Evolutionary conservation across 768 basidiomycete species (phyloP).

Genomic region (Leccinum boreale): DNA sequence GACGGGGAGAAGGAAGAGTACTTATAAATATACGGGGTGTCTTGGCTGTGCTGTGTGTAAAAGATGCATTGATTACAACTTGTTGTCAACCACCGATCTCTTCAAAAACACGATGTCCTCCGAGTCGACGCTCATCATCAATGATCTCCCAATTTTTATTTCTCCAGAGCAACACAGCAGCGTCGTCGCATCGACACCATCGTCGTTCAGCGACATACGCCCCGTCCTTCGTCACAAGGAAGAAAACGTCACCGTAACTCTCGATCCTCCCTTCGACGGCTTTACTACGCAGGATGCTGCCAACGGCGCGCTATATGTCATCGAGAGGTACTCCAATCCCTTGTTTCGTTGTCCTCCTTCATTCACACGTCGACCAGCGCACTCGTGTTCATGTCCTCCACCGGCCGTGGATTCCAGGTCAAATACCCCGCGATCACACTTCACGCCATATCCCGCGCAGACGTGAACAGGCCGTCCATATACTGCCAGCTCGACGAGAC

Average conservation of each 20-base stretch:
- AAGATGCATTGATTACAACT: background rate
- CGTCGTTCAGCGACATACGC: constrained; percentile 81
- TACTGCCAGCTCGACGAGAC: constrained; percentile 93
- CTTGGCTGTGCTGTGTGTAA: constrained; percentile 11
- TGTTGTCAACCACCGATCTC: background rate
- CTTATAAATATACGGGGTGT: constrained; percentile 11
- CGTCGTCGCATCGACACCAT: constrained; percentile 75
- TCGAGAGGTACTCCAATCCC: constrained; percentile 65
- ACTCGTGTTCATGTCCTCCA: constrained; percentile 71
- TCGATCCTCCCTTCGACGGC: constrained; percentile 67
- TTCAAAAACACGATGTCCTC: constrained; percentile 1
- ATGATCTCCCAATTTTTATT: constrained; percentile 42
- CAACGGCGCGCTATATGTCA: constrained; percentile 74
- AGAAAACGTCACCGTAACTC: constrained; percentile 59
- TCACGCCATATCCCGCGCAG: constrained; percentile 83
- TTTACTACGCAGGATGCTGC: constrained; percentile 51
- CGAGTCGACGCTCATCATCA: constrained; percentile 33
- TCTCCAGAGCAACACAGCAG: constrained; percentile 65
- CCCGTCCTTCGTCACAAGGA: constrained; percentile 76
- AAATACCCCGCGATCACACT: constrained; percentile 88
- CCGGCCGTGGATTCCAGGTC: constrained; percentile 76
- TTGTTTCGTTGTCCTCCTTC: background rate
- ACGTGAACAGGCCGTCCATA: constrained; percentile 57
- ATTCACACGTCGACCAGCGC: constrained; percentile 42
- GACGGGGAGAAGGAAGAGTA: background rate